phyloP scores from a whole-genome alignment of 2,329 filamentous ascomycete species.

The Xylariomycetidae sp. region DNA sequence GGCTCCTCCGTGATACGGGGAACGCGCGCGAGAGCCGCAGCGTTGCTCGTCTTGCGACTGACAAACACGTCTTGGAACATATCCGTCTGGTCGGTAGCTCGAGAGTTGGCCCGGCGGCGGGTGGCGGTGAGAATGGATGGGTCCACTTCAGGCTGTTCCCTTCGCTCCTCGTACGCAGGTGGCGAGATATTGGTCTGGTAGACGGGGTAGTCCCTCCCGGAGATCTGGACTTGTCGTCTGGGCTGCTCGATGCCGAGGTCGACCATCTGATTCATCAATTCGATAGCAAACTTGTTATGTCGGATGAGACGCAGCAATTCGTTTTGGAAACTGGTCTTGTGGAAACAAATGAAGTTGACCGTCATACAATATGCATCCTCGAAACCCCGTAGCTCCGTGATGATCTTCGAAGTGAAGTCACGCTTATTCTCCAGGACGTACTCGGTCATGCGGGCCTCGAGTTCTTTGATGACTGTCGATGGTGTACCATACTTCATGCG shows the following conservation, averaged over 20 bases:
- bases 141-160: conserved; percentile 14
- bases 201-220: conserved; percentile 62
- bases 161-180: conserved; percentile 21
- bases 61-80: conserved; percentile 45
- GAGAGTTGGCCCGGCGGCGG: conserved; percentile 22
- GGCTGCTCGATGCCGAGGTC: conserved; percentile 83
- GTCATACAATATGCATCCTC: conserved; percentile 80
- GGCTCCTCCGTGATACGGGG: conserved; percentile 23
- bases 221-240: conserved; percentile 65
- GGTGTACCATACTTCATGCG: conserved; percentile 87
- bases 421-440: conserved; percentile 84
- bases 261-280: conserved; percentile 81
- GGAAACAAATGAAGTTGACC: conserved; percentile 93
- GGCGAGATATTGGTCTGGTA: conserved; percentile 39
- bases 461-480: conserved; percentile 71
- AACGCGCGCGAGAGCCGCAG: conserved; percentile 13
- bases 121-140: conserved; percentile 20
- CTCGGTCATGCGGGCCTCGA: conserved; percentile 74
- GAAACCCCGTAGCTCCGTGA: conserved; percentile 77
- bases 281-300: conserved; percentile 91
- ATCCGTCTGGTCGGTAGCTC: conserved; percentile 19
- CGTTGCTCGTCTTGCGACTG: conserved; percentile 28
- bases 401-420: conserved; percentile 80
- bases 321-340: conserved; percentile 96
- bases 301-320: conserved; percentile 84